Base-by-base conservation (phyloP, 2,329 filamentous ascomycete genomes). In the Cercospora sojina region DNA sequence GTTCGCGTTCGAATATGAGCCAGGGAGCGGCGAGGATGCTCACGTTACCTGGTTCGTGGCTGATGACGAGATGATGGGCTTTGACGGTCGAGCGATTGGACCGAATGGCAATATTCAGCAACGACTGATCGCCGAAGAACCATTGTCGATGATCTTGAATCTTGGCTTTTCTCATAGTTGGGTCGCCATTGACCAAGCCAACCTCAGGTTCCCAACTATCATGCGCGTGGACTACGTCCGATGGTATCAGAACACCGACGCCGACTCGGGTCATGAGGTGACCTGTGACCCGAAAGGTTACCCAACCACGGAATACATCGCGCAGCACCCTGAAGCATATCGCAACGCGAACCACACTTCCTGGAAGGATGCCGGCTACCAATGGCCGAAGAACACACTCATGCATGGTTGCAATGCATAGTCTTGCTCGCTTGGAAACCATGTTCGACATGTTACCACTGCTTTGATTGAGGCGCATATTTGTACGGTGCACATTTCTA, bases 251-350 rank as follows among this genome's bases (percentile, higher is more conserved):
- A 80, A 81, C 66, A 65, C 66, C 25, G 76, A 79, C 2, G 68
- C 82, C 62, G 76, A 79, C 62, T 78, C 79, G 64, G 25, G 49
- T n/a, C 60, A 63, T 35, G 32, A 63, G 23, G 77, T 86, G 18
- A 86, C 84, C 12, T 86, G 85, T 73, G 85, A 86, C 74, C 85
- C 84, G 7, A 80, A 80, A 1, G 84, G 83, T 3, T 85, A 82
- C 67, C 81, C 83, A 67, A 85, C 83, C 2, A 85, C 83, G 0
- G 71, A 82, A 62, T 85, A 85, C 64, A 84, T 85, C 71, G 76
- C 78, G 61, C 74, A 81, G 25, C 83, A 84, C 67, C 78, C 79
- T 0, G 75, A 76, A 55, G 80, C 83, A 23, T 85, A 84, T 69
- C 80, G 77, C 38, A 84, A 85, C 72, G 77, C 80, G 0, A 86